Conservation (phyloP, 2,329 filamentous ascomycete genomes). For the Pezizomycotina sp. region DNA sequence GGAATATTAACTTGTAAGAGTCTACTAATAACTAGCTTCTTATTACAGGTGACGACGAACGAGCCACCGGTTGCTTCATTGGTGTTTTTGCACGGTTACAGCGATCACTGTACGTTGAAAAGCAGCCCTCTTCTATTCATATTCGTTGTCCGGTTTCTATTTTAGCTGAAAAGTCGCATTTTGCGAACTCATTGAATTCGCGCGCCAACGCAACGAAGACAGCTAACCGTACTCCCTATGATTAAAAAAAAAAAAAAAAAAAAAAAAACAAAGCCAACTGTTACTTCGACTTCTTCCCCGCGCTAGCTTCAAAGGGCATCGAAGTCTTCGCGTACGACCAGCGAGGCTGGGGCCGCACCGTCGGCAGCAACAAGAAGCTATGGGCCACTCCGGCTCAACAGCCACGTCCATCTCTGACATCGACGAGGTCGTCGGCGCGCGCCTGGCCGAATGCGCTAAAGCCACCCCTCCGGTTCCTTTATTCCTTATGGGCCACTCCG, state of each 20-base stretch:
- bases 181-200: constrained; percentile 16
- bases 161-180: not conserved
- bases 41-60: constrained; percentile 31
- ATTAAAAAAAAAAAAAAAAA: too few relatives aligned
- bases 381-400: constrained; percentile 60
- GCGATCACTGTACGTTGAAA: constrained; percentile 50
- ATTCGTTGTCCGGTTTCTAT: not conserved
- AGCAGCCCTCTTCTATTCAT: too few relatives aligned
- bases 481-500: constrained; percentile 79
- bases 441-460: constrained; percentile 34
- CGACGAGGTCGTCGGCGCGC: constrained; percentile 51
- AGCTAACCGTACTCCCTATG: too few relatives aligned
- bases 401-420: constrained; percentile 58
- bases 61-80: constrained; percentile 49
- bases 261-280: constrained; percentile 52
- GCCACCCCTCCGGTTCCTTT: constrained; percentile 38
- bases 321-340: constrained; percentile 68
- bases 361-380: constrained; percentile 36
- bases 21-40: constrained; percentile 7
- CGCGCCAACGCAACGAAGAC: too few relatives aligned
- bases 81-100: constrained; percentile 78
- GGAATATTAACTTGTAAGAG: too few relatives aligned
- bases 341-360: constrained; percentile 70
- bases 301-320: constrained; percentile 54
- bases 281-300: constrained; percentile 58